Evolutionary conservation across 1,139 yeast genomes (phyloP), one percentile per base, ranked within the genome.

Genomic region (Saccharomycopsis hybrid): DNA sequence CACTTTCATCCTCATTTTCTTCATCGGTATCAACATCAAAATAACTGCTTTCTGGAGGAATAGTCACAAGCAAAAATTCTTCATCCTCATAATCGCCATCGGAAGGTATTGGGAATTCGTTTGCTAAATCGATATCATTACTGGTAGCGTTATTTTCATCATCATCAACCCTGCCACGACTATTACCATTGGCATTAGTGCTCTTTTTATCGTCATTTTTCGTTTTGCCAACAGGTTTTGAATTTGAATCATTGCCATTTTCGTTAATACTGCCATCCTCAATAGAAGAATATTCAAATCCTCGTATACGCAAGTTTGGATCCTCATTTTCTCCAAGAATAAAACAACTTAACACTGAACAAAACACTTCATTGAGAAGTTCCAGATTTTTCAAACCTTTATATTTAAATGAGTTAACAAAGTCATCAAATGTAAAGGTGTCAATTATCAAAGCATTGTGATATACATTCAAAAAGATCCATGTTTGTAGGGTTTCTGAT

Each of bases 381-480:
- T 72, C 76, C 59, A 88, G 81, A 8, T 74, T 72, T 9, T 67
- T 62, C 28, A 44, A 73, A 72, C 41, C 33, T 40, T 65, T 60
- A 49, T 56, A 78, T 9, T 73, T 73, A 67, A 87, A 69, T 1
- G 85, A 81, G 53, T 78, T 78, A 3, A 84, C 62, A 60, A 80
- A 85, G 60, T 85, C 94, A 64, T 87, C 95, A 67, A 84, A 85
- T 0, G 94, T 82, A 57, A 86, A 83, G 0, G 85, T 77, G 60
- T 84, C 90, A 25, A 87, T 68, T 13, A 75, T 64, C 46, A 85
- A 67, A 1, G 86, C 80, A 33, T 74, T 74, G 57, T 80, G 80
- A 61, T 82, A 87, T 48, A 85, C 76, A 60, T 86, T 86, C 44
- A 86, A 65, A 58, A 87, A 87, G 4, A 78, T 70, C 95, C 95